Evolutionary conservation across 305 asterid genomes (phyloP), one percentile per base, ranked within the genome.

Genomic region (Fraxinus nigra): DNA sequence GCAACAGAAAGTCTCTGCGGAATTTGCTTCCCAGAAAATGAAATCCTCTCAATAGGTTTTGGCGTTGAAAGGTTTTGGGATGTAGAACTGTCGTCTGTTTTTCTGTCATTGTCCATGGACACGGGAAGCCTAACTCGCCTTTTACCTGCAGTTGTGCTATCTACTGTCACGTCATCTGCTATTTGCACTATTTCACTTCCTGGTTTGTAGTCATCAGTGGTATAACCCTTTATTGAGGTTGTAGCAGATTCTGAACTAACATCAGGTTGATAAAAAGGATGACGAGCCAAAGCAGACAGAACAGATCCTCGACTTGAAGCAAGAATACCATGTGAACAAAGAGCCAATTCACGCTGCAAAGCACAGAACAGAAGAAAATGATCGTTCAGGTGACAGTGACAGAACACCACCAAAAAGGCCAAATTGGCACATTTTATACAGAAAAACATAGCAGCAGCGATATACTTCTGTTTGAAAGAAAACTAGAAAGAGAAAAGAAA

Each of bases 171-270:
- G 81, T 95, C 98, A 85, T 97, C 99, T 51, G 98, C 91, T 85
- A 94, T 91, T 87, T 94, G 99, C 72, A 90, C 85, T 37, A 89
- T 84, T 67, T 93, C 97, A 28, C 97, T 87, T 87, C 99, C 93
- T 54, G 97, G 91, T 90, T 86, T 94, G 85, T 81, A 90, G 78
- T 89, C 91, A 81, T 92, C 96, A 1, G 97, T 96, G 2, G 97
- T 90, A 84, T 87, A 91, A 77, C 93, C 97, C 87, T 88, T 91
- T 18, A 92, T 83, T 69, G 98, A 94, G 40, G 98, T 95, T 16
- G 99, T 97, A 70, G 96, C 99, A 59, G 99, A 97, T 82, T 95
- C 99, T 7, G 99, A 97, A 88, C 98, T 93, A 59, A 87, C 89
- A 87, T 91, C 97, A 51, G 95, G 92, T 82, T 91, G 97, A 86